Evolutionary conservation across 83 land plant species (phyloP).

Genomic region (Diphasiastrum complanatum): DNA sequence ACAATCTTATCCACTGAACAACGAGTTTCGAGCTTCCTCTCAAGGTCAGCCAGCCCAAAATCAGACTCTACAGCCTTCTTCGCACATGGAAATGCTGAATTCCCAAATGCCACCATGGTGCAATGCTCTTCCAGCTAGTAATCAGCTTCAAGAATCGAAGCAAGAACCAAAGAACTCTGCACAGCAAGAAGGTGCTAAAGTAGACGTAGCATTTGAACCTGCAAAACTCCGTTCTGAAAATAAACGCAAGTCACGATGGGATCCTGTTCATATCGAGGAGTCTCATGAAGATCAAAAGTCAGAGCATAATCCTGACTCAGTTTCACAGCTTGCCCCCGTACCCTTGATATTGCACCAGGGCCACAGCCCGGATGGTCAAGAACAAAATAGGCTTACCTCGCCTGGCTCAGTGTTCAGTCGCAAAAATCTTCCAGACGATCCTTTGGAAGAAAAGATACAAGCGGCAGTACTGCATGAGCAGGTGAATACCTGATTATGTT

Average conservation of each 20-base stretch:
- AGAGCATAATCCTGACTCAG: background rate
- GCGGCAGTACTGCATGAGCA: slow-evolving; percentile 12
- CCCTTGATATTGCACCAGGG: background rate
- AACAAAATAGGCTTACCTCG: background rate
- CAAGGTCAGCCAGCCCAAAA: too few relatives aligned
- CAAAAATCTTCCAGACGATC: background rate
- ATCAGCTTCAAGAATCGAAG: too few relatives aligned
- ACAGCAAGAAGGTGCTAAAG: too few relatives aligned
- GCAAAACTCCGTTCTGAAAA: too few relatives aligned
- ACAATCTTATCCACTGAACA: too few relatives aligned
- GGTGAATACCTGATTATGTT: background rate
- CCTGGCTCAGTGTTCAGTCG: background rate
- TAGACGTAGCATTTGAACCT: too few relatives aligned
- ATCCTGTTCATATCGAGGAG: background rate
- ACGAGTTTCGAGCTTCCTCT: too few relatives aligned
- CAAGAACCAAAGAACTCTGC: too few relatives aligned
- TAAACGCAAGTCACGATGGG: slow-evolving; percentile 16
- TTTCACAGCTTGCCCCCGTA: background rate
- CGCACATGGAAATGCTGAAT: too few relatives aligned
- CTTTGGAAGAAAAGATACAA: slow-evolving; percentile 3
- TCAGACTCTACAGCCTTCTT: too few relatives aligned
- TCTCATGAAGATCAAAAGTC: background rate
- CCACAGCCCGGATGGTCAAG: background rate
- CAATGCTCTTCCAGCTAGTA: too few relatives aligned
- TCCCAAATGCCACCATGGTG: too few relatives aligned